These are phyloP conservation scores for Naganishia antarctica DNA, from an alignment of 768 basidiomycete species.

Conservation along the genomic window DNA sequence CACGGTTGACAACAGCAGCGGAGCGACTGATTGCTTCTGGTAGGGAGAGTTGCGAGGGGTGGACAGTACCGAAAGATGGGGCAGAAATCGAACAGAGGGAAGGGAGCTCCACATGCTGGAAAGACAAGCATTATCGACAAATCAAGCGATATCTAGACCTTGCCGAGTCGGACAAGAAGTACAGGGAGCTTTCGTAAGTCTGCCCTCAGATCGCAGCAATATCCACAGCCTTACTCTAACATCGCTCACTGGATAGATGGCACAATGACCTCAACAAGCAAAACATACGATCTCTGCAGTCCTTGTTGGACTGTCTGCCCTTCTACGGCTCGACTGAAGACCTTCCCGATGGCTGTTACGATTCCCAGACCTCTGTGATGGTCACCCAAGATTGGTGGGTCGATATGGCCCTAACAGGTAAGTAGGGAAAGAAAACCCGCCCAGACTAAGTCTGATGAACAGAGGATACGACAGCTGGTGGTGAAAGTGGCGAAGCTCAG, in stretches of 20 bases:
- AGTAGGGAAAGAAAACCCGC: slow-evolving; percentile 11
- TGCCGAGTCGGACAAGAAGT: not conserved
- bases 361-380: not conserved
- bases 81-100: not conserved
- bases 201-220: too few relatives aligned
- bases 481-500: too few relatives aligned
- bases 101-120: not conserved
- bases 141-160: not conserved
- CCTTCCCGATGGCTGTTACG: not conserved
- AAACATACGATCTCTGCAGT: not conserved
- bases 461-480: too few relatives aligned
- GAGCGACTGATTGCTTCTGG: not conserved
- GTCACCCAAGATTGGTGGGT: slow-evolving; percentile 10
- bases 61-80: slow-evolving; percentile 2
- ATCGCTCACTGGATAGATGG: too few relatives aligned
- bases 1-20: not conserved
- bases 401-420: slow-evolving; percentile 6
- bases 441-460: too few relatives aligned
- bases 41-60: not conserved
- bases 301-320: not conserved
- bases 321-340: not conserved
- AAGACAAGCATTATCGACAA: slow-evolving; percentile 10
- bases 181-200: slow-evolving; percentile 12
- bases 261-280: not conserved
- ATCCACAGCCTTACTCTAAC: too few relatives aligned